A percentile compares a stretch with the other conserved stretches of the same genome.
These are phyloP conservation scores for Fusarium sp. DNA, from an alignment of 2,329 filamentous ascomycete genomes.

Conservation along the genomic window DNA sequence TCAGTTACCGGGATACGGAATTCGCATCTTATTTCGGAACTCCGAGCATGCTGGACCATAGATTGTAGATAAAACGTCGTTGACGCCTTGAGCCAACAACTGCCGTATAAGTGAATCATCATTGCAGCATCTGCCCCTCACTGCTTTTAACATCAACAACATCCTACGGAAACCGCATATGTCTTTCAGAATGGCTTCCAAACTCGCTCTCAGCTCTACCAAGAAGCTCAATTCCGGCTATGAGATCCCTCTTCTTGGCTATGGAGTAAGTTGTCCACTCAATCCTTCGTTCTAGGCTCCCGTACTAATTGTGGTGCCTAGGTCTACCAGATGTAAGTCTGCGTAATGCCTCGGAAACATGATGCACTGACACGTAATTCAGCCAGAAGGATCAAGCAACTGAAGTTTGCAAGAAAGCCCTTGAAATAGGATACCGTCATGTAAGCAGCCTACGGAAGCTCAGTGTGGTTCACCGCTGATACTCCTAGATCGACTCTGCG, in stretches of 20 bases:
- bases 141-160: constrained; percentile 2
- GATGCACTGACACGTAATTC: constrained; percentile 4
- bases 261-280: constrained; percentile 57
- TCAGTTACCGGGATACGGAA: background rate
- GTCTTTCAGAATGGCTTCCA: constrained; percentile 57
- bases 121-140: constrained; percentile 15
- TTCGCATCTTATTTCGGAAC: background rate
- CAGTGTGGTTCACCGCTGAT: background rate
- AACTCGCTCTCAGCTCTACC: constrained; percentile 59
- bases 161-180: constrained; percentile 10
- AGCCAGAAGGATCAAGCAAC: constrained; percentile 48
- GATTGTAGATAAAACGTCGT: background rate
- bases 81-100: background rate
- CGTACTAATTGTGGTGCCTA: constrained; percentile 43
- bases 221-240: constrained; percentile 66
- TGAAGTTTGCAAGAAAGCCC: constrained; percentile 58
- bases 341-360: constrained; percentile 20
- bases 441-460: constrained; percentile 45
- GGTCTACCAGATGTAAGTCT: constrained; percentile 64
- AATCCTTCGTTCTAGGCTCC: background rate
- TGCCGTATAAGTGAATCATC: constrained; percentile 13
- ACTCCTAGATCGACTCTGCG: constrained; percentile 62
- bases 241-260: constrained; percentile 64
- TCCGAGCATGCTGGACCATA: background rate
- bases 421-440: constrained; percentile 65